These are phyloP conservation scores for Diaporthe citrichinensis DNA, from an alignment of 2,329 filamentous ascomycete species.

Conservation along the genomic window DNA sequence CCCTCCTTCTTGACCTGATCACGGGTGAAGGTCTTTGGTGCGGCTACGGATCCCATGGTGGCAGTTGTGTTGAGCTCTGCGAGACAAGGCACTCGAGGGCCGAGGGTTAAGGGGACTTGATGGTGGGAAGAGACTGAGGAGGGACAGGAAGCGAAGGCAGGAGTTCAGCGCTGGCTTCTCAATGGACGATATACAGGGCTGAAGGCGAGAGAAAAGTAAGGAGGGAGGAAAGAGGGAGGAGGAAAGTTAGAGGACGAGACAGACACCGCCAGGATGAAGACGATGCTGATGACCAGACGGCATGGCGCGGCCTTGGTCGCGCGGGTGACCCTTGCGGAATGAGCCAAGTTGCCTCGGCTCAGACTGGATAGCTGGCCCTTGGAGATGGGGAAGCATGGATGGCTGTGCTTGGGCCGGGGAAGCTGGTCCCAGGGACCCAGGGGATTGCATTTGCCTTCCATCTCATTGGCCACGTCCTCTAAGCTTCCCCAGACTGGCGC, in stretches of 20 bases:
- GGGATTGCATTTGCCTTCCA: constrained; percentile 8
- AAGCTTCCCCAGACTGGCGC: constrained; percentile 33
- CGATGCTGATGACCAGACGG: constrained; percentile 22
- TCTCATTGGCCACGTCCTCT: constrained; percentile 22
- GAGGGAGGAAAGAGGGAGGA: no score
- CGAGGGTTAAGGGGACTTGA: not conserved
- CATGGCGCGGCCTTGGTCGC: constrained; percentile 6
- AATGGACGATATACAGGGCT: not conserved
- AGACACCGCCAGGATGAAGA: constrained; percentile 6
- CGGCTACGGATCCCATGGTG: constrained; percentile 49
- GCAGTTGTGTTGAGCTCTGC: constrained; percentile 7
- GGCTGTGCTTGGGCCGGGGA: constrained; percentile 8
- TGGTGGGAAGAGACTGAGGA: not conserved
- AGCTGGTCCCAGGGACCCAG: constrained; percentile 19
- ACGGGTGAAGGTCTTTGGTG: constrained; percentile 67
- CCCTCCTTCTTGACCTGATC: constrained; percentile 79
- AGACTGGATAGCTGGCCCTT: constrained; percentile 19
- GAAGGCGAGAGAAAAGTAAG: not conserved
- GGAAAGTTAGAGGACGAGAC: not conserved
- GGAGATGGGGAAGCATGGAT: not conserved
- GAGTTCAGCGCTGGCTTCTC: not conserved
- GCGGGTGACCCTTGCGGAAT: constrained; percentile 34
- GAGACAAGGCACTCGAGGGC: not conserved
- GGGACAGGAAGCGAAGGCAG: not conserved
- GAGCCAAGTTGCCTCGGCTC: constrained; percentile 34